Evolutionary conservation across 1,139 yeast species (phyloP).

Genomic region (Geotrichum australiense): DNA sequence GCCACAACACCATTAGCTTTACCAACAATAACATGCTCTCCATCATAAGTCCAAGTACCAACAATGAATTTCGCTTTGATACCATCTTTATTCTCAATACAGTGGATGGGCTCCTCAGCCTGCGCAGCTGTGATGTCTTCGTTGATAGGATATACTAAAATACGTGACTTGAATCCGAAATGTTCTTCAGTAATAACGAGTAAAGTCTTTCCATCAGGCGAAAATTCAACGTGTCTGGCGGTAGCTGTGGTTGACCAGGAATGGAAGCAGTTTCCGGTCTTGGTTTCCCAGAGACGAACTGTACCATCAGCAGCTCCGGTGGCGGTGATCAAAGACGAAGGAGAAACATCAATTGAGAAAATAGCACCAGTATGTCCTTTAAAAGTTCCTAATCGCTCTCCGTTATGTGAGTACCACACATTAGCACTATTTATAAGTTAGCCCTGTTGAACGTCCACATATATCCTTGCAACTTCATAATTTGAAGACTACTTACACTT

Average conservation of each 20-base stretch:
- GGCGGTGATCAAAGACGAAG: conserved; percentile 49
- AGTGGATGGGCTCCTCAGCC: conserved; percentile 48
- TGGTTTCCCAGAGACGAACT: conserved; percentile 77
- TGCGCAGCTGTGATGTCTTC: conserved; percentile 37
- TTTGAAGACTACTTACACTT: conserved; percentile 34
- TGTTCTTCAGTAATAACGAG: conserved; percentile 85
- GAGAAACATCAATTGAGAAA: conserved; percentile 89
- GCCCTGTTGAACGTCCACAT: background rate
- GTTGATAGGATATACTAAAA: conserved; percentile 59
- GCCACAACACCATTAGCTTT: conserved; percentile 82
- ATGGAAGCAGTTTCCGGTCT: conserved; percentile 67
- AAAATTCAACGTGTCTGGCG: conserved; percentile 82
- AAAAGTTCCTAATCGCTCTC: conserved; percentile 93
- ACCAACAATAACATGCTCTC: conserved; percentile 71
- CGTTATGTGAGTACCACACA: conserved; percentile 92
- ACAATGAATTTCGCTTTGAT: conserved; percentile 60
- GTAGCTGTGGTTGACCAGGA: conserved; percentile 79
- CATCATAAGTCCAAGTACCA: conserved; percentile 83
- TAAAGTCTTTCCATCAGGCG: conserved; percentile 62
- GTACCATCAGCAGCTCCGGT: conserved; percentile 93
- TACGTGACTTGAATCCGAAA: conserved; percentile 83
- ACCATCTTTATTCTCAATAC: conserved; percentile 47
- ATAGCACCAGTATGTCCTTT: conserved; percentile 90
- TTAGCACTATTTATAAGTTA: conserved; percentile 30
- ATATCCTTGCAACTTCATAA: background rate